These are phyloP conservation scores for Rhizopogon vinicolor DNA, from an alignment of 768 basidiomycete species.

Conservation along the genomic window DNA sequence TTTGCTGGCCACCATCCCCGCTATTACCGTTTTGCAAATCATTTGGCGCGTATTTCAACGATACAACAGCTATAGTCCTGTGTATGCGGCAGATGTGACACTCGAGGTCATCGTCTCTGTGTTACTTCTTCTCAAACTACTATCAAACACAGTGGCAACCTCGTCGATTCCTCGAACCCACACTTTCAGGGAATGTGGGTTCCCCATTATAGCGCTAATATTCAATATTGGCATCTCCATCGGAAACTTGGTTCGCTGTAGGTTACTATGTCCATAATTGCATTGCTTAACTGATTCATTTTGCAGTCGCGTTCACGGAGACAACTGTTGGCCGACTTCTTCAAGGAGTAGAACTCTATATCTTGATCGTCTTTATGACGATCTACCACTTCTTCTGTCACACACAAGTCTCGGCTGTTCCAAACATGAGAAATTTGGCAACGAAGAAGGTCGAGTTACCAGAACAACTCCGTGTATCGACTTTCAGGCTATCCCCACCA, in stretches of 20 bases:
- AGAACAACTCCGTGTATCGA: constrained; percentile 19
- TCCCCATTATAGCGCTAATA: constrained; percentile 47
- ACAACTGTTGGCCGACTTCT: constrained; percentile 63
- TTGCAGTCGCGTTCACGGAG: constrained; percentile 64
- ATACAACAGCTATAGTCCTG: constrained; percentile 33
- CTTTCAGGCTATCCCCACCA: constrained; percentile 19
- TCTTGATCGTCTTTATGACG: constrained; percentile 55
- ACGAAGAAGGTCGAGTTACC: constrained; percentile 15
- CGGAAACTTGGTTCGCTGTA: constrained; percentile 54
- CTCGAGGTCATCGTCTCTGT: constrained; percentile 55
- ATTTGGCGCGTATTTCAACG: constrained; percentile 50
- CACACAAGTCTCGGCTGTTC: constrained; percentile 11
- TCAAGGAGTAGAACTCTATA: constrained; percentile 58
- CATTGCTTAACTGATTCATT: constrained; percentile 6
- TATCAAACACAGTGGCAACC: constrained; percentile 45
- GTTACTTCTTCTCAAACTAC: constrained; percentile 58
- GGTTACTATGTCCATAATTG: constrained; percentile 25
- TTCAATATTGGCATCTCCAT: constrained; percentile 50
- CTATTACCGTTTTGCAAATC: constrained; percentile 54
- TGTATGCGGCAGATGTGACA: constrained; percentile 56
- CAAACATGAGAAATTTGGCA: background rate
- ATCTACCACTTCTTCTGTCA: constrained; percentile 36
- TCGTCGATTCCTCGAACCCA: constrained; percentile 38
- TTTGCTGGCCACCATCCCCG: constrained; percentile 39
- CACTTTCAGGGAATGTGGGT: constrained; percentile 41